Evolutionary conservation across 129 eudicot species (phyloP), one percentile per base, ranked within the genome.

Genomic region (Centrapalus pauciflorus): DNA sequence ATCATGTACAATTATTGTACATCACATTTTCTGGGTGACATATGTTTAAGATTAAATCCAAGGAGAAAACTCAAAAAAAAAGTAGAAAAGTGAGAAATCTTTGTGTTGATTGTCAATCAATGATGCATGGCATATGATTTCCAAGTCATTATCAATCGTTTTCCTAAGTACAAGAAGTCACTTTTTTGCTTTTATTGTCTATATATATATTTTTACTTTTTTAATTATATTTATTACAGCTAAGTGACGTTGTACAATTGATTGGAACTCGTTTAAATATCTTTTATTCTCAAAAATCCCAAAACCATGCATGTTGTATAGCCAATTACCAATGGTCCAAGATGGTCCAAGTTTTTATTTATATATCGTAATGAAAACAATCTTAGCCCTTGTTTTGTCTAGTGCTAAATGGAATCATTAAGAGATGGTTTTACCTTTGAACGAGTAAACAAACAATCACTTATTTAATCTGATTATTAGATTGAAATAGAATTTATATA

Each of bases 101-200:
- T 76, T 16, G 11, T 7, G 23, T 3, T 56, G 66, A 56, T 40
- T 70, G 75, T 34, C 63, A 60, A 16, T 52, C 54, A 56, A 55
- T 51, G 23, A n/a, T 37, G 33, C 37, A 17, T n/a, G 43, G 57
- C 7, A 70, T 43, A 24, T 71, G 54, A 62, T 50, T 34, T 24
- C 14, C 0, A 30, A 48, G 79, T 79, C 79, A 20, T 55, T 37
- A 29, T 73, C 76, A 68, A 45, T 38, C 61, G 40, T 66, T 56
- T 58, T 75, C 67, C 11, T 12, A 35, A 34, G 68, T 66, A 59
- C 49, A 38, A 46, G 34, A 30, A 16, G 19, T 0, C 50, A 9
- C 38, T 59, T 71, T 59, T 59, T 43, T 10, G 38, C 13, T 58
- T 33, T 20, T 20, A 48, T 14, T 14, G 30, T 40, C 28, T 38